Base-by-base conservation (phyloP, 1,139 yeast species). In the Arxiozyma heterogenica region DNA sequence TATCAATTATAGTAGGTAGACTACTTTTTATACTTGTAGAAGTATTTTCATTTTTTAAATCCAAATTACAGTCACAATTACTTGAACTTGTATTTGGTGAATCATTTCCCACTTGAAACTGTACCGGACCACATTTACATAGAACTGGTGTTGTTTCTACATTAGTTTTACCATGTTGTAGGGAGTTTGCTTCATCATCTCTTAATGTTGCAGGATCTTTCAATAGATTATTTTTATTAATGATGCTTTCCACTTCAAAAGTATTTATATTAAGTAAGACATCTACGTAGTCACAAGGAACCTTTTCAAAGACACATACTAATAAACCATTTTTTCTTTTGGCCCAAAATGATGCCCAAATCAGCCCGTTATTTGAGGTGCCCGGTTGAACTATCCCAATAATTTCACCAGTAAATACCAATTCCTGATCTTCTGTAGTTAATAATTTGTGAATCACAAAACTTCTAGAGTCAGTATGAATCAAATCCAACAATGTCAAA, bases 281-380 rank as follows among this genome's bases (percentile, higher is more conserved):
- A 61, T 84, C 88, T 54, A 86, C 79, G 8, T 87, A 84, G 69
- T 86, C 94, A 67, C 94, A 85, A 1, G 88, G 86, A 43, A 89
- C 86, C 66, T 88, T 95, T 63, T 90, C 96, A 66, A 91, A 84
- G 73, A 88, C 89, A 74, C 94, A 84, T 47, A 89, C 86, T 54
- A 90, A 78, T 58, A 87, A 71, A 51, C 81, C 81, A 3, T 84
- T 84, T 61, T 83, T 83, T 56, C 82, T 75, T 64, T 89, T 90
- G 0, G 95, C 95, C 96, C 97, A 91, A 57, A 90, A 71, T 1
- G 91, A 84, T 3, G 91, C 84, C 90, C 91, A 85, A 0, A 88
- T 85, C 56, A 77, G 72, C 51, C 75, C 77, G 22, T 44, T 49
- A 22, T 47, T 49, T 18, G 47, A 23, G 12, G 72, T 69, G 44